These are phyloP conservation scores for Eimeria brunetti DNA, from an alignment of 169 alveolate species.

Conservation along the genomic window DNA sequence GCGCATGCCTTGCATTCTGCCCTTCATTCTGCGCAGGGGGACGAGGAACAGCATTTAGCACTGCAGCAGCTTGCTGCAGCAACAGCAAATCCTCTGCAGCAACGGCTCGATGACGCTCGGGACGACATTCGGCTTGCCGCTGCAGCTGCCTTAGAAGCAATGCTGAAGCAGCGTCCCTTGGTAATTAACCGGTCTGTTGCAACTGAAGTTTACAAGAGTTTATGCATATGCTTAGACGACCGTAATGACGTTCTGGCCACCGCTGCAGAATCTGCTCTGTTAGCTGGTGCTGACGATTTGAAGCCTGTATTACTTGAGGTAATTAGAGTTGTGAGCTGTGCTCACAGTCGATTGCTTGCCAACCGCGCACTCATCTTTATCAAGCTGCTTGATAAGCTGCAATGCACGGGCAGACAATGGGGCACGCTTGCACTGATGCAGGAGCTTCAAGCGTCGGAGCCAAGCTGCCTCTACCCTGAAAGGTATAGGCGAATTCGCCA, in stretches of 20 bases:
- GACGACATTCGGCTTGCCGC: constrained; percentile 74
- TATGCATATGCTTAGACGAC: constrained; percentile 59
- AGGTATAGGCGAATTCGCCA: constrained; percentile 14
- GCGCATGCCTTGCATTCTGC: background rate
- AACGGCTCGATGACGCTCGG: constrained; percentile 82
- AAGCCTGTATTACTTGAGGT: constrained; percentile 17
- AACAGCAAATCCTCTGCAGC: constrained; percentile 57
- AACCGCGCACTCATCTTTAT: background rate
- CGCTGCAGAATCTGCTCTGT: constrained; percentile 58
- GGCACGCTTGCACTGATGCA: background rate
- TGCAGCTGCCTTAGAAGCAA: constrained; percentile 53
- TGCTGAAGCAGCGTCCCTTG: constrained; percentile 53
- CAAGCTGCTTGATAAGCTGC: background rate
- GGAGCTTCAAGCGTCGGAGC: constrained; percentile 48
- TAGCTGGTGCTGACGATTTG: constrained; percentile 34
- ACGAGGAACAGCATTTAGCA: constrained; percentile 9
- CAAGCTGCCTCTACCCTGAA: constrained; percentile 59
- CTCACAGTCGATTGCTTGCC: background rate
- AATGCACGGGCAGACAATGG: background rate
- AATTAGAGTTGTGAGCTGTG: background rate
- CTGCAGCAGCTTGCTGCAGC: constrained; percentile 60
- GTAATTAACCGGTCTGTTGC: constrained; percentile 19
- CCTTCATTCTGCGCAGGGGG: constrained; percentile 12
- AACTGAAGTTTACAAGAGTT: constrained; percentile 10
- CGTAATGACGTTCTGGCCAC: constrained; percentile 17